Base-by-base conservation (phyloP, 495 filamentous ascomycete genomes). In the Aspergillus bertholletiae region DNA sequence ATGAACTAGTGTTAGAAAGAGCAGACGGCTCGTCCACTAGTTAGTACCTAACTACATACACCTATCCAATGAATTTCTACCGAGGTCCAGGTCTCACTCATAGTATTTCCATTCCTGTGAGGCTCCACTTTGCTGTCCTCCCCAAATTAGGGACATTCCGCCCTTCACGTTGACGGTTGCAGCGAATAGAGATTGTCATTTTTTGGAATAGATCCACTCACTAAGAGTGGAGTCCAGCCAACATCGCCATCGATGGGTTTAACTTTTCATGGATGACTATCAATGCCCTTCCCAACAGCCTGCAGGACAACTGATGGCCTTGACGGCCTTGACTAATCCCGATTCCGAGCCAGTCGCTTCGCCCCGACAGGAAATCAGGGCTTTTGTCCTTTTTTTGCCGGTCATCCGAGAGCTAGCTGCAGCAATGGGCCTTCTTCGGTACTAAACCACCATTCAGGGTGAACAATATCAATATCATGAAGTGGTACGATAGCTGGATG, bases 311-410 rank as follows among this genome's bases (percentile, higher is more conserved):
- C 30, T 32, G 30, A 32, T 32, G 13, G 37, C 2, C 2, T 17
- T 40, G 37, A 32, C 9, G 37, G 18, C 18, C 7, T 6, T 40
- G 37, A 20, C 37, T 17, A 40, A 23, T n/a, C 18, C 22, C 30
- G 4, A n/a, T 12, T 18, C 45, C 21, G 23, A 47, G 6, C 7
- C n/a, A 48, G 46, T 34, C 26, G 46, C 15, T 48, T 48, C 27
- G 27, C 27, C 27, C 27, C 27, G 27, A 48, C 46, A 34, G 17
- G 46, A 6, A 48, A 48, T 48, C 27, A 48, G 46, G 46, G 46
- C 46, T 48, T 48, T 48, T 21, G 46, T 43, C 39, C 39, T 22
- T 43, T 43, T 43, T 21, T 22, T 43, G 46, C 46, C 46, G 26
- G 15, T 9, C 27, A 48, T 20, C 46, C 46, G 46, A 48, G n/a